phyloP scores from a whole-genome alignment of 768 basidiomycete species.

The Russula lepida region DNA sequence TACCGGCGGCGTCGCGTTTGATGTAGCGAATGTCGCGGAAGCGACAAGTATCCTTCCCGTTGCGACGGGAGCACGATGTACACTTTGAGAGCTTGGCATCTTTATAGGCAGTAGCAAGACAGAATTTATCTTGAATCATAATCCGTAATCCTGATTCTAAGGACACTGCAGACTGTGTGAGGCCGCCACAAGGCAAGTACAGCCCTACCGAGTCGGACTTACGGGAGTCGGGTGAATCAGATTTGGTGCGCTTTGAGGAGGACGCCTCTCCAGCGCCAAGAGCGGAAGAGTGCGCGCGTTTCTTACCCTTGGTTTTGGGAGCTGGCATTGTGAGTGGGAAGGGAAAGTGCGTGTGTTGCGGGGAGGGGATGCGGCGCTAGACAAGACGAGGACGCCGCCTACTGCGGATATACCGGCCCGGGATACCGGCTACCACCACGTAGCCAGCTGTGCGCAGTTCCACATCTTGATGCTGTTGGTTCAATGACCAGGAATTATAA shows the following conservation, averaged over 20 bases:
- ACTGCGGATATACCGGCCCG: neutral
- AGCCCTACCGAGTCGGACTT: neutral
- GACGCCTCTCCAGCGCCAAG: conserved; percentile 4
- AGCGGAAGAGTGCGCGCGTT: conserved; percentile 5
- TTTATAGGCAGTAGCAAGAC: conserved; percentile 15
- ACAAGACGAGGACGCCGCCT: conserved; percentile 3
- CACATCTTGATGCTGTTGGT: neutral
- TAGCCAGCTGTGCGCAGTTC: neutral
- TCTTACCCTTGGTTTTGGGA: conserved; percentile 12
- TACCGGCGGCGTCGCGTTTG: conserved; percentile 48
- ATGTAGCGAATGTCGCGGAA: conserved; percentile 77
- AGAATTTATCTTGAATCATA: conserved; percentile 18
- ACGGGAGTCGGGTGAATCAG: conserved; percentile 12
- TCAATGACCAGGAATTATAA: neutral
- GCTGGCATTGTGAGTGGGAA: conserved; percentile 7
- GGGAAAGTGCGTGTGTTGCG: conserved; percentile 1
- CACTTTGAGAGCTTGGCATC: conserved; percentile 56
- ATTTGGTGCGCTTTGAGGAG: conserved; percentile 16
- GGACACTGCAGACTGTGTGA: conserved; percentile 1
- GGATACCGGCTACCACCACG: neutral
- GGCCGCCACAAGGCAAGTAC: conserved; percentile 2
- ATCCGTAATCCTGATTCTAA: neutral
- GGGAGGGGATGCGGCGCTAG: conserved; percentile 1
- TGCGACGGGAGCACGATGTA: conserved; percentile 74
- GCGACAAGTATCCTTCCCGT: conserved; percentile 79